These are phyloP conservation scores for Metarhizium album DNA, from an alignment of 2,329 filamentous ascomycete species.

Conservation along the genomic window DNA sequence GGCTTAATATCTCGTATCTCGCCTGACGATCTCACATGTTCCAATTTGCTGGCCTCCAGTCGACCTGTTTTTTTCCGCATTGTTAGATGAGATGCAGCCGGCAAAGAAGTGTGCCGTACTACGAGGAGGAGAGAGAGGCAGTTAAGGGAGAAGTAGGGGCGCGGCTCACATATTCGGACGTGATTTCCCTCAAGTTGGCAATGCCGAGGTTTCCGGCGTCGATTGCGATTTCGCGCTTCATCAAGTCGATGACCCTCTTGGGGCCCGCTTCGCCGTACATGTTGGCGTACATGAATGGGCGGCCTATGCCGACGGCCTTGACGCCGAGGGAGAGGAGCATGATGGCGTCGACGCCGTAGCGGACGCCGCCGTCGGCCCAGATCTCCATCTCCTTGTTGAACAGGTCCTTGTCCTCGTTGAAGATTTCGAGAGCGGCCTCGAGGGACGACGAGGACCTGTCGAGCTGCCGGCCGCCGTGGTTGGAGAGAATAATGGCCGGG, in stretches of 20 bases:
- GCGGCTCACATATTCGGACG: background rate
- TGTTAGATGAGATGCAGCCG: too few species aligned
- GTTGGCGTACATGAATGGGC: slow-evolving; percentile 43
- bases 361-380: slow-evolving; percentile 30
- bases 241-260: slow-evolving; percentile 28
- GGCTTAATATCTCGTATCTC: too few species aligned
- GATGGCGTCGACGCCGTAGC: slow-evolving; percentile 31
- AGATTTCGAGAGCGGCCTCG: slow-evolving; percentile 28
- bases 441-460: slow-evolving; percentile 27
- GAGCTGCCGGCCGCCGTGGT: slow-evolving; percentile 32
- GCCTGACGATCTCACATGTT: too few species aligned
- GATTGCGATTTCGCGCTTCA: slow-evolving; percentile 38
- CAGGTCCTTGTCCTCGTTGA: slow-evolving; percentile 24
- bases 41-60: too few species aligned
- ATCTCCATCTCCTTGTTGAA: slow-evolving; percentile 28
- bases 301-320: slow-evolving; percentile 34
- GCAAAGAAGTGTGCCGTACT: too few species aligned
- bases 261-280: slow-evolving; percentile 39
- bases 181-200: slow-evolving; percentile 24
- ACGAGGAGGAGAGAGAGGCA: too few species aligned
- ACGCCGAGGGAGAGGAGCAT: slow-evolving; percentile 33
- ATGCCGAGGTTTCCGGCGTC: slow-evolving; percentile 34
- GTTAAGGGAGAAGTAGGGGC: too few species aligned
- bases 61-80: too few species aligned
- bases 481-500: slow-evolving; percentile 28